phyloP scores from a whole-genome alignment of 1,139 yeast genomes.

The Candida sanyaensis region DNA sequence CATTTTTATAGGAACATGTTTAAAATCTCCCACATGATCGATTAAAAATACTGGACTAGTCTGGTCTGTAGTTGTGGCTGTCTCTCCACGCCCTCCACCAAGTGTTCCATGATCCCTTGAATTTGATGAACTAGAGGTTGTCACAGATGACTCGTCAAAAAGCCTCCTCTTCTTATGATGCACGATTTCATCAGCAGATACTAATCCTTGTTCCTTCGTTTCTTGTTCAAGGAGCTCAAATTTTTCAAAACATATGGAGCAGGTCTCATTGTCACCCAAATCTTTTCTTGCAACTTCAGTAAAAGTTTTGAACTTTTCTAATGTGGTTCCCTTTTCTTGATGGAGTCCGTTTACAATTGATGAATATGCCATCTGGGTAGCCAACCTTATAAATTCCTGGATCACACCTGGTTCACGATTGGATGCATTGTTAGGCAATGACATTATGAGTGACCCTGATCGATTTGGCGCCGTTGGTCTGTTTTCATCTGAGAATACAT shows the following conservation, averaged over 20 bases:
- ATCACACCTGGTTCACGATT: conserved; percentile 55
- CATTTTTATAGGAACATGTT: conserved; percentile 67
- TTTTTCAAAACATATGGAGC: conserved; percentile 72
- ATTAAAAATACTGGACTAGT: conserved; percentile 18
- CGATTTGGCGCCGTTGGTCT: conserved; percentile 44
- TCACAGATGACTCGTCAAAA: conserved; percentile 7
- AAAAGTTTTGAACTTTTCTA: conserved; percentile 52
- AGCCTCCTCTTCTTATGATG: conserved; percentile 11
- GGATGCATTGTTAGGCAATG: conserved; percentile 64
- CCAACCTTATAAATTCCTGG: conserved; percentile 61
- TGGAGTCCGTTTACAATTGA: conserved; percentile 51
- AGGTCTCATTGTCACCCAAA: conserved; percentile 32
- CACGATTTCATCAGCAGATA: conserved; percentile 17
- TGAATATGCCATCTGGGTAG: conserved; percentile 69
- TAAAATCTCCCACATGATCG: conserved; percentile 35
- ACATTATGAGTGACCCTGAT: conserved; percentile 58
- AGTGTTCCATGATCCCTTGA: conserved; percentile 3
- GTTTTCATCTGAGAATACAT: conserved; percentile 46
- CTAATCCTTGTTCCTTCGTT: conserved; percentile 3
- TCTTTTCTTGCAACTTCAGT: conserved; percentile 32
- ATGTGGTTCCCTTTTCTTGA: conserved; percentile 51
- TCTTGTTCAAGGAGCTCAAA: conserved; percentile 29
- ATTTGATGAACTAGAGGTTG: conserved; percentile 11
- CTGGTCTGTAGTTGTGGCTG: conserved; percentile 1
- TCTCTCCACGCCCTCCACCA: neutral